phyloP scores from a whole-genome alignment of 805 yeast species.

The Debaryomyces hansenii region DNA sequence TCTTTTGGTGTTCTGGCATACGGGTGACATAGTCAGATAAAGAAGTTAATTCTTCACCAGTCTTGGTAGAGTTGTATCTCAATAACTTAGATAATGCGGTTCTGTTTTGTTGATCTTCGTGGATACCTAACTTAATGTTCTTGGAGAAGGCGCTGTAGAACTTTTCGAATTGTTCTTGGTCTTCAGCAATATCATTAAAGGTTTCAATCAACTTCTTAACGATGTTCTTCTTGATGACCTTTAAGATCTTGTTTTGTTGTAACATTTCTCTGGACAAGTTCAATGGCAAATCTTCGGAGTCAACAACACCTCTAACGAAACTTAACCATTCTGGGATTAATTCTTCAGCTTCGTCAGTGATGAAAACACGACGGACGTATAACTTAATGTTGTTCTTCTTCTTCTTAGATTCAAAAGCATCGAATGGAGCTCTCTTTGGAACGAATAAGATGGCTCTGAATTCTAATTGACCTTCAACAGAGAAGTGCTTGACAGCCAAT shows the following conservation, averaged over 20 bases:
- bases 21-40: conserved; percentile 96
- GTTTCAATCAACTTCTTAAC: conserved; percentile 98
- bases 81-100: conserved; percentile 89
- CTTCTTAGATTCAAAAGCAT: conserved; percentile 96
- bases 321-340: conserved; percentile 98
- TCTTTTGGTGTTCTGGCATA: conserved; percentile 99
- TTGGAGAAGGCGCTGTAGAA: conserved; percentile 97
- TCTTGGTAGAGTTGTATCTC: conserved; percentile 96
- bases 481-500: conserved; percentile 98
- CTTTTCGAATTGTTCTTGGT: conserved; percentile 96
- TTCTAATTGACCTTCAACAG: conserved; percentile 99
- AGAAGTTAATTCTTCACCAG: conserved; percentile 91
- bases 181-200: conserved; percentile 99
- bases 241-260: conserved; percentile 99
- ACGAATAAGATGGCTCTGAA: conserved; percentile 96
- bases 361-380: conserved; percentile 98
- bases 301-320: conserved; percentile 98
- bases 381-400: conserved; percentile 98
- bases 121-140: conserved; percentile 98
- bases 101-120: conserved; percentile 99
- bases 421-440: conserved; percentile 99
- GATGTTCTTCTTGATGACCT: conserved; percentile 98
- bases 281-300: conserved; percentile 98
- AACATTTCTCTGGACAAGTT: conserved; percentile 99
- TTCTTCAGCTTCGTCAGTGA: conserved; percentile 99